Evolutionary conservation across 192 early-diverging fungal genomes (phyloP), one percentile per base, ranked within the genome.

Genomic region (Backusella westeae): DNA sequence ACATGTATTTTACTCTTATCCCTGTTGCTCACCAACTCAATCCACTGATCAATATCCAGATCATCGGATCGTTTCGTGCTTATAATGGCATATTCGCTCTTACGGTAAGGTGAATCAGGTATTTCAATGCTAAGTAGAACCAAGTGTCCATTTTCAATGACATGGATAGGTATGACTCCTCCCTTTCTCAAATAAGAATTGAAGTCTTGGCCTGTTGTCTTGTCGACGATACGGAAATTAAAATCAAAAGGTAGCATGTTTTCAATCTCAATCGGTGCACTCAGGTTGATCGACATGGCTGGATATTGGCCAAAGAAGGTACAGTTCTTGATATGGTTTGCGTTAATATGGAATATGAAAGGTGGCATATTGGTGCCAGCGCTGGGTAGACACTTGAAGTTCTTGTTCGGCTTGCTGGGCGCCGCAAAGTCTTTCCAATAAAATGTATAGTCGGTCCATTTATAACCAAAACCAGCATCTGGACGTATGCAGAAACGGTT

Each of bases 241-340:
- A 96, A 85, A 70, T 95, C 89, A 79, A 93, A 98, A 0, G 98
- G 98, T 36, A 99, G 83, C 26, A 98, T 83, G 75, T 99, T 99
- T 85, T 99, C 98, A 34, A 99, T 87, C 84, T 95, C 93, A 14
- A 95, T 84, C 15, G 94, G 94, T 34, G 93, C 90, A 52, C 88
- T 91, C 76, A 95, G 80, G 4, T 90, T 89, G 70, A 95, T 89
- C 4, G 87, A 82, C 90, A 93, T 94, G 75, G 92, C 93, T 39
- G 96, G 96, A 67, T 95, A 95, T 10, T 81, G 75, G 12, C 82
- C 84, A 38, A 78, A 75, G 8, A 87, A 69, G 3, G 84, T 79
- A 75, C 87, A 81, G 44, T 85, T 85, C 36, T 84, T 86, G 67
- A 86, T 85, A 12, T 79, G 83, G 15, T 81, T 78, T 8, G 86